These are phyloP conservation scores for Sordariomycetes sp. DNA, from an alignment of 2,329 filamentous ascomycete genomes.

Conservation along the genomic window DNA sequence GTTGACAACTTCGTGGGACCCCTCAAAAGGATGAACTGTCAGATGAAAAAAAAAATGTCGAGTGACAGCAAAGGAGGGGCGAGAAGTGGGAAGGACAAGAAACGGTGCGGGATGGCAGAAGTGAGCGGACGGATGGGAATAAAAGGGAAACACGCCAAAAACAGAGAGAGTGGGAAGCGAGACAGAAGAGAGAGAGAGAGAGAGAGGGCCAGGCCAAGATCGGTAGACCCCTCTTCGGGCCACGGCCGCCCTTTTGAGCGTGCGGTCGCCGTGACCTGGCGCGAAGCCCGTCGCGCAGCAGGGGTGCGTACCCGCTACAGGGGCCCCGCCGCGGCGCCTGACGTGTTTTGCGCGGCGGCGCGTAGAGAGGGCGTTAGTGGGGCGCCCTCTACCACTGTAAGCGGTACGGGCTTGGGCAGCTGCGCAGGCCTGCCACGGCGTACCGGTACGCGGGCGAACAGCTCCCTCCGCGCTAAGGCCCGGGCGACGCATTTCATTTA, in stretches of 20 bases:
- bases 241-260: too few species aligned
- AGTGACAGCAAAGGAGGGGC: background rate
- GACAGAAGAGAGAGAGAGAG: background rate
- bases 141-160: background rate
- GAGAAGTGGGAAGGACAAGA: background rate
- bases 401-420: background rate
- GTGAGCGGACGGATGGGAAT: background rate
- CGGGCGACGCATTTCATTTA: background rate
- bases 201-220: background rate
- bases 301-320: background rate
- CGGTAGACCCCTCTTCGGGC: background rate
- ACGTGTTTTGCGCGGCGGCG: conserved; percentile 2
- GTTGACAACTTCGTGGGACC: background rate
- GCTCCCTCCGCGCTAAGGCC: background rate
- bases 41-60: background rate
- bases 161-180: background rate
- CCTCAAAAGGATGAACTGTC: background rate
- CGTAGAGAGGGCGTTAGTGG: background rate
- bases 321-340: background rate
- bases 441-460: background rate
- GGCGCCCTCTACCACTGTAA: background rate
- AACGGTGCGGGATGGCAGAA: background rate
- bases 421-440: background rate
- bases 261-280: background rate
- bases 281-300: background rate